Base-by-base conservation (phyloP, 2,329 filamentous ascomycete species). In the Torrubiella hemipterigena region DNA sequence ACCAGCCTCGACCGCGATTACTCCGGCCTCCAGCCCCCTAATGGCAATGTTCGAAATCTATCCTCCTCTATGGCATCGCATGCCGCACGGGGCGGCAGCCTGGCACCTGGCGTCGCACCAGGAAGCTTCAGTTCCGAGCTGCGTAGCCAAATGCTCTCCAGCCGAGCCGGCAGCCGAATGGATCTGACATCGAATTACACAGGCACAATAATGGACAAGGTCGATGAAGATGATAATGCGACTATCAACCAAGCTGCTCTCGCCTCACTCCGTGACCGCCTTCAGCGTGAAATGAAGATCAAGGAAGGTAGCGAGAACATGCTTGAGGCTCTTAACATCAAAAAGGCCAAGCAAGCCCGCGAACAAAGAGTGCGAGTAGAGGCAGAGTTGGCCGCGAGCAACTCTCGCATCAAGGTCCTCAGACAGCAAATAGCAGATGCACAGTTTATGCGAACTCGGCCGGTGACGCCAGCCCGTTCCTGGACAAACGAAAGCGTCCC, bases 261-360 rank as follows among this genome's bases (percentile, higher is more conserved):
- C 46, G 71, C 77, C 15, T 66, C 73, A 31, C 69, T 95, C 39
- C 78, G 81, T 47, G 87, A 95, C 45, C 74, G 80, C 48, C 79
- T 98, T 41, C 89, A 86, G 43, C 89, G 93, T 48, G 93, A 98
- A 60, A 78, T 87, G 61, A 96, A 96, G 65, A 96, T 98, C 52
- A 95, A 93, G 56, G 82, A 89, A 47, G 91, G 91, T 14, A 95
- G 89, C 35, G 91, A 98, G 63, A 98, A 98, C 52, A 78, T 98
- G 73, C 67, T 98, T 23, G 91, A 98, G 61, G 91, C 91, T 10
- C 62, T 98, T 42, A 85, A 95, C 53, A 73, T 77, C 27, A 98
- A 98, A 58, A 95, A 93, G 55, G 81, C 84, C 27, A 98, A 96
- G 59, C 89, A 96, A 54, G 81, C 82, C 40, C 93, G 87, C 51